phyloP scores from a whole-genome alignment of 2,329 filamentous ascomycete species.

The Curvularia hawaiiensis region DNA sequence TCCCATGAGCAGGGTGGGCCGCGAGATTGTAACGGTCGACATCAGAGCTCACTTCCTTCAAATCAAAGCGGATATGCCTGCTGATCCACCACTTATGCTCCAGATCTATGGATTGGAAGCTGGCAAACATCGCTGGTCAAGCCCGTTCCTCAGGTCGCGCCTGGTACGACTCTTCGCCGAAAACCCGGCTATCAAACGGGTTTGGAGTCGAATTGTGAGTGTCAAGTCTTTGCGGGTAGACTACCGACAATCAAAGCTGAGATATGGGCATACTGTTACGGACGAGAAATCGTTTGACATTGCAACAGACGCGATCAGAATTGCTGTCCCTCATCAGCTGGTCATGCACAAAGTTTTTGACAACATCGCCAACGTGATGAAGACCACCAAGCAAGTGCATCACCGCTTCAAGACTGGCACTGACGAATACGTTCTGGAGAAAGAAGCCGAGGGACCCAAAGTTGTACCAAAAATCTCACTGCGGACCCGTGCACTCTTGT shows the following conservation, averaged over 20 bases:
- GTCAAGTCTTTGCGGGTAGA: conserved; percentile 83
- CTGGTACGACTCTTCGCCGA: conserved; percentile 86
- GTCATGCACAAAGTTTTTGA: conserved; percentile 91
- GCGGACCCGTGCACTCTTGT: conserved; percentile 78
- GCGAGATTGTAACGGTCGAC: conserved; percentile 80
- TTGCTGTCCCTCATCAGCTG: conserved; percentile 90
- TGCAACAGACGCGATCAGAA: conserved; percentile 79
- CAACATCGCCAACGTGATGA: conserved; percentile 85
- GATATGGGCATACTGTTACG: conserved; percentile 64
- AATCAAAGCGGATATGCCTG: conserved; percentile 84
- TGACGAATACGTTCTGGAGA: conserved; percentile 86
- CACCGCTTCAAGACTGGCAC: conserved; percentile 88
- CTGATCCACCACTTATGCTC: conserved; percentile 89
- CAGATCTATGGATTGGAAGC: conserved; percentile 83
- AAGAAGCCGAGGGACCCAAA: conserved; percentile 84
- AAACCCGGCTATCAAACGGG: conserved; percentile 77
- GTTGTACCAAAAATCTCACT: conserved; percentile 84
- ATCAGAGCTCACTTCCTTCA: conserved; percentile 82
- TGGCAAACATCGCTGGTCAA: conserved; percentile 84
- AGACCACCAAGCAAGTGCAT: conserved; percentile 88
- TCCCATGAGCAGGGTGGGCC: conserved; percentile 31
- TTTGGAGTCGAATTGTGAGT: conserved; percentile 87
- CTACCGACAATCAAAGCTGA: conserved; percentile 75
- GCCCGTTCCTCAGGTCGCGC: conserved; percentile 78
- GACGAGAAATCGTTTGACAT: conserved; percentile 86